Base-by-base conservation (phyloP, 139 green algal genomes). In the Chlamydomonas eustigma region DNA sequence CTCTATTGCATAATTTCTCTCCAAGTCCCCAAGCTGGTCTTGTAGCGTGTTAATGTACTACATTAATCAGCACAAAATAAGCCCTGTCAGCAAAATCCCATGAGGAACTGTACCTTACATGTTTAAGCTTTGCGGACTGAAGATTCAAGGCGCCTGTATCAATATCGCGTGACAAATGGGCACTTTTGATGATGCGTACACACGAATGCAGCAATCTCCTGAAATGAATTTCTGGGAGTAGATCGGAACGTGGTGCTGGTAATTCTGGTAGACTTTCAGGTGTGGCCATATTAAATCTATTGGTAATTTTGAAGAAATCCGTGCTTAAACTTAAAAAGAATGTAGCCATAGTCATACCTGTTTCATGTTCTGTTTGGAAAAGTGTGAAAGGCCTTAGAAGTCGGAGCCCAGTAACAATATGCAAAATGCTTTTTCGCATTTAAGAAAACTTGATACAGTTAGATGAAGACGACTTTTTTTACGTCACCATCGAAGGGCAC, bases 21-120 rank as follows among this genome's bases (percentile, higher is more conserved):
- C 75, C 4, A 84, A 33, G n/a, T 84, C 82, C 3, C 71, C 58
- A 38, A 87, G 58, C 52, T 79, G 75, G 25, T 87, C 82, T 35
- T 76, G 79, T 33, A 87, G 67, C 1, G 67, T 66, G 34, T 84
- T 76, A 8, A 87, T 51, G 24, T 83, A 81, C 82, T 87, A 72
- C 44, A 8, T 75, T 24, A 2, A 64, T 58, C 25, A 24, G 36
- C 5, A 35, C 39, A 35, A 3, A 33, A 32, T 30, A 5, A 31
- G 30, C 58, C n/a, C n/a, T 37, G 4, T 34, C 3, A 18, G 37
- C n/a, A n/a, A n/a, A n/a, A n/a, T n/a, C n/a, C n/a, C n/a, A n/a
- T 58, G 44, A 58, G 44, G 12, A 18, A 58, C 44, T n/a, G n/a
- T n/a, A n/a, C n/a, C n/a, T 58, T 58, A 58, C 44, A 18, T 58